Evolutionary conservation across 306 rosid species (phyloP).

Genomic region (Citrullus colocynthis): DNA sequence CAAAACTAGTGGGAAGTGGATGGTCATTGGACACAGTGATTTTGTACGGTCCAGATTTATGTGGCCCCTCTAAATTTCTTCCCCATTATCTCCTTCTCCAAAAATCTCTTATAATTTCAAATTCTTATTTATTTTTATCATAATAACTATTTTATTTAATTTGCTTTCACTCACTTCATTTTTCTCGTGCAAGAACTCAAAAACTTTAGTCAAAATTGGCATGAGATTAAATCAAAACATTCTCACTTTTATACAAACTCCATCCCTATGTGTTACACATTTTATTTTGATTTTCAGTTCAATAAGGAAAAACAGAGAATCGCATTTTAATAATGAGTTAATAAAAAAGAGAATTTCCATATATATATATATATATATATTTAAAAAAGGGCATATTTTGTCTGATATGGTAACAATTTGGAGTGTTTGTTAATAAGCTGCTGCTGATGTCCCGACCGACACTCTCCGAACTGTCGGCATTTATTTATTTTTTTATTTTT

Average conservation of each 20-base stretch:
- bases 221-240: not conserved
- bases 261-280: too few relatives aligned
- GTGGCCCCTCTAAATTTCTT: too few relatives aligned
- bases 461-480: slow-evolving; percentile 1
- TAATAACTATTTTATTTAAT: too few relatives aligned
- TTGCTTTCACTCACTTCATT: too few relatives aligned
- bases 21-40: not conserved
- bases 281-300: too few relatives aligned
- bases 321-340: too few relatives aligned
- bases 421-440: not conserved
- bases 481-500: not conserved
- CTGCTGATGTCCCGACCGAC: not conserved
- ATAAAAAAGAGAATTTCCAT: too few relatives aligned
- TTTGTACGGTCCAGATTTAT: not conserved
- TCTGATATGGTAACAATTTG: not conserved
- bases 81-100: not conserved
- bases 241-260: not conserved
- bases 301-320: too few relatives aligned
- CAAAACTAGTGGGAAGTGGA: not conserved
- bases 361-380: too few relatives aligned
- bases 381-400: not conserved
- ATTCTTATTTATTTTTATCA: too few relatives aligned
- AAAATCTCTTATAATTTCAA: too few relatives aligned
- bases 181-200: not conserved
- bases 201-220: not conserved